Evolutionary conservation across 2,329 filamentous ascomycete genomes (phyloP), one percentile per base, ranked within the genome.

Genomic region (Penicillium sclerotiorum): DNA sequence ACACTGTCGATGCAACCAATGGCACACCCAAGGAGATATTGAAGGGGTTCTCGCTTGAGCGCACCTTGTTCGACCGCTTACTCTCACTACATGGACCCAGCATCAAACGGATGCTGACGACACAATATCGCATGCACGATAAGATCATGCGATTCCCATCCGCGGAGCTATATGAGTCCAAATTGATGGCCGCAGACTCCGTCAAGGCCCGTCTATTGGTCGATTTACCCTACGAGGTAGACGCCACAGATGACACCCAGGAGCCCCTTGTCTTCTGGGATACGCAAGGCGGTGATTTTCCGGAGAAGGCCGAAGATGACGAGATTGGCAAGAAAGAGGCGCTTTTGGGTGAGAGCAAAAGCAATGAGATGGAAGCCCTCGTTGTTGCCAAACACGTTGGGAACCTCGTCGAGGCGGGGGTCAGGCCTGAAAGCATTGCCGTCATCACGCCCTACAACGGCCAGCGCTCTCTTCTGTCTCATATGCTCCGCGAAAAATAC

Each of bases 121-220:
- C 88, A 4, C 94, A 99, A 73, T 99, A 99, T 70, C 90, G 94
- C 30, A 99, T 99, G 94, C 91, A 99, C 67, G 88, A 95, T 65
- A 85, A 80, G 46, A 97, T 99, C 62, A 97, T 97, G 92, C 81
- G 84, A 6, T 99, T 96, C 63, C 93, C 94, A 0, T 96, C 93
- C 0, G 82, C 89, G 54, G 86, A 93, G 66, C 79, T 97, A 9
- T 99, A 99, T 73, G 89, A 90, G 53, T 83, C 82, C 2, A 86
- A 87, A 62, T 81, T 99, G 1, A 75, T 92, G 2, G 93, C 94
- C 0, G 91, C 88, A 1, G 89, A 93, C 4, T 77, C 79, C 0
- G 94, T 97, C 54, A 88, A 87, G 67, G 75, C 74, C 5, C 83
- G 92, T 13, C 73, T 96, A 6, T 79, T 99, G 8, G 87, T 78